Evolutionary conservation across 768 basidiomycete genomes (phyloP).

Genomic region (Guyanaporus albipodus): DNA sequence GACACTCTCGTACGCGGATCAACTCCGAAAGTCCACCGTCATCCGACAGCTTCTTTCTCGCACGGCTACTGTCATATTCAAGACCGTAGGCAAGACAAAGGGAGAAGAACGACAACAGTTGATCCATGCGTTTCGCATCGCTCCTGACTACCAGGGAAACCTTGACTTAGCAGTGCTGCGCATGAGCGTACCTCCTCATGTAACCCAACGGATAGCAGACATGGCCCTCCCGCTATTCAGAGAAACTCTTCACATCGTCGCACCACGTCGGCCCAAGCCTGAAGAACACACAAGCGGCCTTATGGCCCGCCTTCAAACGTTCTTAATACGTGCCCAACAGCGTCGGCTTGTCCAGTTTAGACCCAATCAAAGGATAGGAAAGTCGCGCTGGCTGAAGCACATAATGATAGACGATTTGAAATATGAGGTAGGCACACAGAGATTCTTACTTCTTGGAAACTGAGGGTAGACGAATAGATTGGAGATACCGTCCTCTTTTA

Average conservation of each 20-base stretch:
- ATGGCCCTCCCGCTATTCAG: slow-evolving; percentile 50
- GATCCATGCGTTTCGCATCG: background rate
- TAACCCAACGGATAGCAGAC: slow-evolving; percentile 55
- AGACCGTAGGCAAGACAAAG: slow-evolving; percentile 2
- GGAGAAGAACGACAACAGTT: background rate
- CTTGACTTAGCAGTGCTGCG: slow-evolving; percentile 57
- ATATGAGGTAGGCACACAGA: slow-evolving; percentile 38
- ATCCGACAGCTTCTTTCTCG: slow-evolving; percentile 17
- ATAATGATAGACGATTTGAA: slow-evolving; percentile 41
- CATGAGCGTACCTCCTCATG: slow-evolving; percentile 53
- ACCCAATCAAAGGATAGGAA: slow-evolving; percentile 33
- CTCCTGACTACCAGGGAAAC: slow-evolving; percentile 35
- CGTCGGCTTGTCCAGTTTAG: slow-evolving; percentile 18
- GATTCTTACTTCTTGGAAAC: background rate
- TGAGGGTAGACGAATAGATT: slow-evolving; percentile 36
- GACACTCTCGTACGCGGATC: slow-evolving; percentile 17
- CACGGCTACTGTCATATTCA: slow-evolving; percentile 12
- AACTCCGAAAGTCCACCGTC: slow-evolving; percentile 18
- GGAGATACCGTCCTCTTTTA: slow-evolving; percentile 62
- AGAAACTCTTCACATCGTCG: slow-evolving; percentile 54
- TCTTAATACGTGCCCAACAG: slow-evolving; percentile 17
- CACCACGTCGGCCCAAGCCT: slow-evolving; percentile 29
- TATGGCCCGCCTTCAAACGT: slow-evolving; percentile 14
- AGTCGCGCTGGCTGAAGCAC: slow-evolving; percentile 36
- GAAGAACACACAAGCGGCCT: slow-evolving; percentile 12